Percentiles rank a stretch among this genome's conserved stretches.
Conservation (phyloP, 192 early-diverging fungal species). For the Rhizoclosmatium globosum region DNA sequence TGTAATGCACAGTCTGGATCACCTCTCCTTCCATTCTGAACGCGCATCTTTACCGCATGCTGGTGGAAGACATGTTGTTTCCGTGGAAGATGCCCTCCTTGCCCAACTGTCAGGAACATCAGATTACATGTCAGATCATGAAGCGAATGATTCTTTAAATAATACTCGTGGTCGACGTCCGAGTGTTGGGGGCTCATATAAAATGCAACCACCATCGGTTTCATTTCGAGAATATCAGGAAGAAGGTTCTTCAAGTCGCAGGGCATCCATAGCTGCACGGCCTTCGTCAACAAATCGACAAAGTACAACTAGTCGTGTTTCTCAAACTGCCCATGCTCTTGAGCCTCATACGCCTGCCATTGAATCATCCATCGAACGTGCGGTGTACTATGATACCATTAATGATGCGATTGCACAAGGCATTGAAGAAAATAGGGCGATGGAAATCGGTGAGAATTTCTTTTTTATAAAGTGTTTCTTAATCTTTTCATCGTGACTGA, state of each 20-base stretch:
- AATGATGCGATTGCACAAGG: slow-evolving; percentile 16
- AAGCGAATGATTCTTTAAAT: no score
- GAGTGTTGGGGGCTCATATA: no score
- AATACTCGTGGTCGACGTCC: no score
- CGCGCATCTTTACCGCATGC: not conserved
- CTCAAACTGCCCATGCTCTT: not conserved
- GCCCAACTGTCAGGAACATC: not conserved
- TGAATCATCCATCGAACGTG: slow-evolving; percentile 11
- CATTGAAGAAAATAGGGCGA: slow-evolving; percentile 20
- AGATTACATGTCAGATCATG: not conserved
- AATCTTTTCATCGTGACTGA: not conserved
- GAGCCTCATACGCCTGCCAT: slow-evolving; percentile 1
- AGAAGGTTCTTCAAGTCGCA: no score
- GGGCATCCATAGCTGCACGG: no score
- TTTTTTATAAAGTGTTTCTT: not conserved
- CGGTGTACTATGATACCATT: slow-evolving; percentile 32
- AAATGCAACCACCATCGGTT: no score
- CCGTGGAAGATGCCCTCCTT: not conserved
- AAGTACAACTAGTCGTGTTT: not conserved
- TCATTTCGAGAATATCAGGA: no score
- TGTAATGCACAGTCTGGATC: no score
- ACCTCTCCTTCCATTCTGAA: no score
- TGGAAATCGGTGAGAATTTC: slow-evolving; percentile 20
- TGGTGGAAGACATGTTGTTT: not conserved
- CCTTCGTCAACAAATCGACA: not conserved